Evolutionary conservation across 1,139 yeast genomes (phyloP), one percentile per base, ranked within the genome.

Genomic region (Lodderomyces parapsilosis): DNA sequence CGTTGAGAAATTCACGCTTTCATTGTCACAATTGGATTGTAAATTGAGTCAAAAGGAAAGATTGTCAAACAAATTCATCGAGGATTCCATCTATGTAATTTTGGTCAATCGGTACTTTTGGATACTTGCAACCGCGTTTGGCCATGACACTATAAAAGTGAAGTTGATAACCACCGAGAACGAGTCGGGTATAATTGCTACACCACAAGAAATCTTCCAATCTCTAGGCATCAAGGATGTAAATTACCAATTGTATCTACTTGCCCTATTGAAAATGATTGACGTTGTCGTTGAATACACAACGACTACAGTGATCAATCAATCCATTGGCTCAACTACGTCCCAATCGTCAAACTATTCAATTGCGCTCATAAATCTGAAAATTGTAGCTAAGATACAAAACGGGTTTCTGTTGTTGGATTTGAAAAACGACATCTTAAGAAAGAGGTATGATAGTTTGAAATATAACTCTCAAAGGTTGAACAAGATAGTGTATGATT

Each of bases 391-490:
- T 8, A 59, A 56, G 32, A 51, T 62, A 35, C 66, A 60, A 43
- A 50, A 43, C 15, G 69, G 67, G 5, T 64, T 61, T 46, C 63
- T 60, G 46, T 51, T 57, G 42, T 53, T 64, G 48, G 68, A 64
- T 46, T 58, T 64, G 47, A 63, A 63, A 44, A 64, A 64, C 41
- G 69, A 63, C 38, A 49, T 42, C 13, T 46, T 64, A 19, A 53
- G 69, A 44, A 57, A 65, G 42, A 61, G 55, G 41, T 63, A 52
- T 42, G 69, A 64, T 39, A 65, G 65, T 8, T 54, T 64, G 49
- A 64, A 64, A 51, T 64, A 64, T 43, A 58, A 49, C 42, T 54
- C 60, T 35, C 65, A 63, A 48, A 60, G 59, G 48, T 50, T 62
- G 24, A 63, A 63, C 43, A 58, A 59, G 20, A 54, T 63, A 23